These are phyloP conservation scores for Croton setiger DNA, from an alignment of 441 rosid species.

Conservation along the genomic window DNA sequence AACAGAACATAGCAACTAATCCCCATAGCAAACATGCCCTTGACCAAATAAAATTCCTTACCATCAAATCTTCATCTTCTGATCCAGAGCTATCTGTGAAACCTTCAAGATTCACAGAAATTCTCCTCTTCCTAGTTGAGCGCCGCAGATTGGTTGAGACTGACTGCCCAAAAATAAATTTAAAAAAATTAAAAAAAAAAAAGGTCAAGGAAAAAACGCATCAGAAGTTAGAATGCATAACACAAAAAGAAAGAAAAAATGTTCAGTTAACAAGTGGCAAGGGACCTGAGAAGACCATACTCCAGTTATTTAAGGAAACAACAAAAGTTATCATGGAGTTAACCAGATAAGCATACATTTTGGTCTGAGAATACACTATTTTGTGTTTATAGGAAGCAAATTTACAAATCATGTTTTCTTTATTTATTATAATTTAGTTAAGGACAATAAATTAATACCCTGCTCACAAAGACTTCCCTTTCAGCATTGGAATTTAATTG, in stretches of 20 bases:
- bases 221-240: constrained; percentile 22
- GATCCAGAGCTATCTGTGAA: constrained; percentile 92
- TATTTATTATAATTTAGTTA: neutral
- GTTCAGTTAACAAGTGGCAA: constrained; percentile 24
- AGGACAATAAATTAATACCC: neutral
- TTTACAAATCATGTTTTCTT: neutral
- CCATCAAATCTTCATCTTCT: constrained; percentile 96
- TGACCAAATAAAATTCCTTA: constrained; percentile 35
- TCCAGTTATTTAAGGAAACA: neutral
- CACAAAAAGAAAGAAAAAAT: constrained; percentile 1
- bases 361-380: neutral
- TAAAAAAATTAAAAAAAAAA: constrained; percentile 21
- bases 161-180: constrained; percentile 38
- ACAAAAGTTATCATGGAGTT: neutral
- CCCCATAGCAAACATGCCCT: constrained; percentile 14
- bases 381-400: neutral
- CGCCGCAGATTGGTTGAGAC: constrained; percentile 84
- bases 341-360: neutral
- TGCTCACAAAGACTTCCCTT: neutral
- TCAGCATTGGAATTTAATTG: neutral
- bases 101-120: constrained; percentile 76
- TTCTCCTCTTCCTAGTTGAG: constrained; percentile 87
- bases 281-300: constrained; percentile 1
- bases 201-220: constrained; percentile 18
- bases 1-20: neutral